Conservation (phyloP, 805 yeast genomes). For the Suhomyces faveliae region DNA sequence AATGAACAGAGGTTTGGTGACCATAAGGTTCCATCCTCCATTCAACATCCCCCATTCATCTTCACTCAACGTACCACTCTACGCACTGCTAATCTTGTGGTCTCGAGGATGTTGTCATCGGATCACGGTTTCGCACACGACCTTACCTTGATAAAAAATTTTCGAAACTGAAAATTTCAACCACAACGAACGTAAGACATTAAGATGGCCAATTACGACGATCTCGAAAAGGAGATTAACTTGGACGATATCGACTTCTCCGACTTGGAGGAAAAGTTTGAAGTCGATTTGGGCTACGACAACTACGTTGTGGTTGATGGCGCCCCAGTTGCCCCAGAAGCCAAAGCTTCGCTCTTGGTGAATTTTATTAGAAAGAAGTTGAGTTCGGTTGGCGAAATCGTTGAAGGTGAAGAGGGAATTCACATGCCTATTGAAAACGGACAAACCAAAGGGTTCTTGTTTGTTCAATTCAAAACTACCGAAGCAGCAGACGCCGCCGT, state of each 20-base stretch:
- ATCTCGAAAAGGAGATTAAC: slow-evolving; percentile 39
- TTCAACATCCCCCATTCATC: no score
- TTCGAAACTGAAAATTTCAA: neutral
- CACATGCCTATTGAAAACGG: slow-evolving; percentile 79
- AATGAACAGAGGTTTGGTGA: no score
- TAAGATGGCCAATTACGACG: slow-evolving; percentile 15
- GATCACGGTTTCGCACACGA: neutral
- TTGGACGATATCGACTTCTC: slow-evolving; percentile 67
- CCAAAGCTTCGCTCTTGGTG: slow-evolving; percentile 77
- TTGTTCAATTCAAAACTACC: slow-evolving; percentile 73
- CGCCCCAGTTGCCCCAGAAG: slow-evolving; percentile 90
- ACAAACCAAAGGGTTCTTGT: slow-evolving; percentile 80
- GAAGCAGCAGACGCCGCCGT: slow-evolving; percentile 76
- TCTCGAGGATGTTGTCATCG: neutral
- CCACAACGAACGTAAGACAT: neutral
- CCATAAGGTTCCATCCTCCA: no score
- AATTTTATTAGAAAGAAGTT: slow-evolving; percentile 85
- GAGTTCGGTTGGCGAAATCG: slow-evolving; percentile 71
- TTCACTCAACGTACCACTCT: no score
- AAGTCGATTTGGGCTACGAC: slow-evolving; percentile 63
- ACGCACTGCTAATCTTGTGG: no score
- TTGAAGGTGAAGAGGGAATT: slow-evolving; percentile 58
- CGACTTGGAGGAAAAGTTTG: slow-evolving; percentile 77
- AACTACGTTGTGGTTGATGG: slow-evolving; percentile 88
- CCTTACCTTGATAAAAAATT: neutral